phyloP scores from a whole-genome alignment of 106 monocot species.

The Allium fistulosum region DNA sequence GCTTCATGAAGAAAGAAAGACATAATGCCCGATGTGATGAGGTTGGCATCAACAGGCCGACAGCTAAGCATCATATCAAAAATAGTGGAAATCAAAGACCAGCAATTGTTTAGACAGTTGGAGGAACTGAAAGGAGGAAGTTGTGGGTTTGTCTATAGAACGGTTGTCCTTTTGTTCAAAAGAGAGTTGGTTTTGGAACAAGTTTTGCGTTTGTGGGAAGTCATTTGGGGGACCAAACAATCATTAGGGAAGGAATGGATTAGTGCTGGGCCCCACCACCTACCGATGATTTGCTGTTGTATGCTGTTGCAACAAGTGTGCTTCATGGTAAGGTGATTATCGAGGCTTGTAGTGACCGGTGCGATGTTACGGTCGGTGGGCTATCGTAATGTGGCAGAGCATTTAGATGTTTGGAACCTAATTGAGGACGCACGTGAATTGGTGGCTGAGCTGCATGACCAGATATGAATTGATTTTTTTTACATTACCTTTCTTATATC shows the following conservation, averaged over 20 bases:
- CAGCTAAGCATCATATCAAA: conserved; percentile 69
- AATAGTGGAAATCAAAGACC: conserved; percentile 72
- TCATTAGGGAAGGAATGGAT: conserved; percentile 47
- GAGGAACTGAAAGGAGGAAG: conserved; percentile 78
- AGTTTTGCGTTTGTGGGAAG: conserved; percentile 83
- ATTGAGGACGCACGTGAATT: conserved; percentile 81
- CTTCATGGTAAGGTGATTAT: conserved; percentile 81
- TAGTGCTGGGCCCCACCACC: conserved; percentile 54
- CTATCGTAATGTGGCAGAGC: conserved; percentile 72
- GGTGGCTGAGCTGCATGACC: conserved; percentile 59
- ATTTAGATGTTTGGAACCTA: conserved; percentile 80
- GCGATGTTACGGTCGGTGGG: conserved; percentile 71
- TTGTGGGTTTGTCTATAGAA: conserved; percentile 86
- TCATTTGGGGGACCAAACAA: conserved; percentile 89
- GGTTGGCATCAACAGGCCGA: conserved; percentile 60
- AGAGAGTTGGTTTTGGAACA: conserved; percentile 87
- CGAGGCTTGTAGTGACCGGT: conserved; percentile 70
- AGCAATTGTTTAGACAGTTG: conserved; percentile 64
- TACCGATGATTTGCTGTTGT: conserved; percentile 76
- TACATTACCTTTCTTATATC: no score
- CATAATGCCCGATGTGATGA: conserved; percentile 80
- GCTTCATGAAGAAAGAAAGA: conserved; percentile 77
- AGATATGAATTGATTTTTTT: no score
- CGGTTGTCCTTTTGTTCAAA: conserved; percentile 77
- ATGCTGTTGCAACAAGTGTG: conserved; percentile 74